Evolutionary conservation across 2,329 filamentous ascomycete genomes (phyloP), one percentile per base, ranked within the genome.

Genomic region (Hypoxylon sp.): DNA sequence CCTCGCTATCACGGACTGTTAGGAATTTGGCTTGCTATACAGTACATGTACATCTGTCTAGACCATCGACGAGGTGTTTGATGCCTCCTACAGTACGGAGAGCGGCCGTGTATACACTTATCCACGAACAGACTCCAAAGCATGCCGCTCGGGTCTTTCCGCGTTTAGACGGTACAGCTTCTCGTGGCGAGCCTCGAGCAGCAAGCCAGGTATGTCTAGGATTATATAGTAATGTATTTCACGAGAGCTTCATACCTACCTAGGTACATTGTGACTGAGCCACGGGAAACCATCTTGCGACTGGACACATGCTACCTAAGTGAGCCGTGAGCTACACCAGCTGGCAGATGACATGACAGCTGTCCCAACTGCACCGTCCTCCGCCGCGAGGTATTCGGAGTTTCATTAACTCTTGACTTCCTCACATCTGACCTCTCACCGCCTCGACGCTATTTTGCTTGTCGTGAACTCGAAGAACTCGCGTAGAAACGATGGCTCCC

Each of bases 261-360:
- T n/a, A n/a, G n/a, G n/a, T n/a, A n/a, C n/a, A n/a, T n/a, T n/a
- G n/a, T n/a, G n/a, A n/a, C n/a, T n/a, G n/a, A n/a, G n/a, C n/a
- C n/a, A n/a, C n/a, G n/a, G n/a, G n/a, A n/a, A n/a, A n/a, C n/a
- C n/a, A n/a, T n/a, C n/a, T n/a, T n/a, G n/a, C n/a, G n/a, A n/a
- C n/a, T n/a, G n/a, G n/a, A n/a, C n/a, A n/a, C n/a, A n/a, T n/a
- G n/a, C n/a, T n/a, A n/a, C n/a, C n/a, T n/a, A n/a, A n/a, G n/a
- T n/a, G 11, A 33, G 11, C 89, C 73, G 90, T 90, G 18, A 26
- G 13, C 8, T n/a, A 21, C 45, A 49, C 35, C 58, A 60, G 33
- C 33, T 58, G 58, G 10, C 29, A 31, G 13, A 11, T 5, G 33
- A 1, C 4, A 2, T 21, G 40, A 18, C 58, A 60, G 54, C 58